Base-by-base conservation (phyloP, 441 rosid species). In the Syzygium syzygioides region DNA sequence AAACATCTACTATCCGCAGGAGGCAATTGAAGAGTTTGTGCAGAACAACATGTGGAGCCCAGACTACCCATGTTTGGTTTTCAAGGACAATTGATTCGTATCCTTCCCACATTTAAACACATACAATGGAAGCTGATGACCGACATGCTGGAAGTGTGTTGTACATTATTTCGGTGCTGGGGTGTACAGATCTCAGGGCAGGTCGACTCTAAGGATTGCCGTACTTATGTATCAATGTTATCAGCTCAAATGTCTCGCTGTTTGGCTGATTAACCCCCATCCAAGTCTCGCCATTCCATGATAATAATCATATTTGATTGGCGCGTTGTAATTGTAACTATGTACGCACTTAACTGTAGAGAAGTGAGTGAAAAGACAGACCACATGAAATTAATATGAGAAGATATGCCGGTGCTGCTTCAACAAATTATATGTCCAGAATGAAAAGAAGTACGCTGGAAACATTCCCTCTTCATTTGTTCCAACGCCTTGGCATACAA, bases 1-100 rank as follows among this genome's bases (percentile, higher is more conserved):
- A 87, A 17, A 26, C 32, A n/a, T 59, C 9, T 55, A 8, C 71
- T 15, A 34, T 91, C 9, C 76, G 90, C 95, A 96, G 99, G 97
- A 94, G 93, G 96, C 94, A 90, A 93, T 98, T 30, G 86, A 91
- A 62, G 92, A 93, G 53, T 96, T 89, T 87, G 99, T 96, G 92
- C 90, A 93, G 91, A 94, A 92, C 88, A 96, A 93, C 94, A 96
- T 98, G 99, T 98, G 99, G 99, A 93, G 89, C 91, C 99, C 99
- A 23, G 96, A 94, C 84, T 98, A 96, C 88, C 97, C 99, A 55
- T 95, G 95, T 32, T 76, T 98, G 91, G 99, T 98, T 56, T 98
- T 91, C 92, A 95, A 86, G 91, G 90, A 92, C 57, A 95, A 93
- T 85, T 96, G 90, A 92, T 55, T 45, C 8, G 2, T 53, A 7